A percentile compares a stretch with the other conserved stretches of the same genome.
Conservation (phyloP, 345 rosid genomes). For the Eucalyptus curtisii region DNA sequence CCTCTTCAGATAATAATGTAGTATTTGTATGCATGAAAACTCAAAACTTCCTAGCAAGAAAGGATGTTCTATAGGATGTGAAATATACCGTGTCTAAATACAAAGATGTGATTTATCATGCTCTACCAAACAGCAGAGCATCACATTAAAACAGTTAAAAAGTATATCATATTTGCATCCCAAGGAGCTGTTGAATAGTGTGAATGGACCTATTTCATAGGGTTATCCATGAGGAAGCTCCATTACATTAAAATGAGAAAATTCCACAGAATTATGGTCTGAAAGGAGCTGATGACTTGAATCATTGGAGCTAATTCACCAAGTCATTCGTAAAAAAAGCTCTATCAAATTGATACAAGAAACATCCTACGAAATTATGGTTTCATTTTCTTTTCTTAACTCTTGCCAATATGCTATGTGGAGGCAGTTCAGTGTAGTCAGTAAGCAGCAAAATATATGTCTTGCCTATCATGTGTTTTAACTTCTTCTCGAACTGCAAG, state of each 20-base stretch:
- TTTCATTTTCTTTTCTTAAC: neutral
- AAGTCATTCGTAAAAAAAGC: neutral
- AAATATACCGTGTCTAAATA: neutral
- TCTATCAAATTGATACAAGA: neutral
- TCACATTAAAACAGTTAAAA: neutral
- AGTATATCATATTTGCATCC: neutral
- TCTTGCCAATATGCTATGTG: neutral
- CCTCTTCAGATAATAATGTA: neutral
- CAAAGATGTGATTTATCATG: neutral
- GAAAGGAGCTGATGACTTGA: neutral
- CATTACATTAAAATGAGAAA: neutral
- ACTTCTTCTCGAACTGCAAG: neutral
- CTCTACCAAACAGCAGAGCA: neutral
- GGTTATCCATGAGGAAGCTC: neutral
- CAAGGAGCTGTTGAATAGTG: neutral
- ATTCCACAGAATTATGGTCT: neutral
- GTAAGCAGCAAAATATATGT: neutral
- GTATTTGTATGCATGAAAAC: neutral
- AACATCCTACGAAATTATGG: neutral
- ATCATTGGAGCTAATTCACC: neutral
- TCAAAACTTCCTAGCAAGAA: neutral
- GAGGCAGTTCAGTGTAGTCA: neutral
- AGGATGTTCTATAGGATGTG: neutral
- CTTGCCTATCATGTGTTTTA: neutral
- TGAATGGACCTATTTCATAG: neutral